phyloP scores from a whole-genome alignment of 768 basidiomycete species.

The Mycena vulgaris region DNA sequence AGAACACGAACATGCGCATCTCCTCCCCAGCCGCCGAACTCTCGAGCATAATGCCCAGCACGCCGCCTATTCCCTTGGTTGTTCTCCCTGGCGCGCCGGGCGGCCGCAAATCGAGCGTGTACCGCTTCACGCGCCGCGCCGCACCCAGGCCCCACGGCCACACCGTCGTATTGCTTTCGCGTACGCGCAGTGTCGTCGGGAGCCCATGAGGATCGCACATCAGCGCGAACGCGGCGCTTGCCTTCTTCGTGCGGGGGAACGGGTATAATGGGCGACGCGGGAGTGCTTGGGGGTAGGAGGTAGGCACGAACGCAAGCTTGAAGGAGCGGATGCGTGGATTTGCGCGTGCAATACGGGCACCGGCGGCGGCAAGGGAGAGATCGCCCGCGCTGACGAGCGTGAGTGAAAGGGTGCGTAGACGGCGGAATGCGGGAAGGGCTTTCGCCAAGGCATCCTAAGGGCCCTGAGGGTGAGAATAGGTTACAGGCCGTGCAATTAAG shows the following conservation, averaged over 20 bases:
- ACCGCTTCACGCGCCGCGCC: slow-evolving; percentile 54
- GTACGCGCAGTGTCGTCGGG: slow-evolving; percentile 66
- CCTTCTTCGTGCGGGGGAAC: slow-evolving; percentile 59
- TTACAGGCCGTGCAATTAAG: background rate
- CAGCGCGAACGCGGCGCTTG: slow-evolving; percentile 71
- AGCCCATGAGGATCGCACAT: slow-evolving; percentile 76
- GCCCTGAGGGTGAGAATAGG: background rate
- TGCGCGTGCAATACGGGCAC: slow-evolving; percentile 68
- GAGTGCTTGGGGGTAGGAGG: slow-evolving; percentile 64
- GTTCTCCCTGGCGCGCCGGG: slow-evolving; percentile 52
- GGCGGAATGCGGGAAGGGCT: slow-evolving; percentile 71
- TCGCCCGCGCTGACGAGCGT: slow-evolving; percentile 79
- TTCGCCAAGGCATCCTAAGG: slow-evolving; percentile 75
- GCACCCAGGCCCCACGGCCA: slow-evolving; percentile 68
- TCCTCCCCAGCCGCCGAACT: slow-evolving; percentile 78
- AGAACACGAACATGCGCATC: slow-evolving; percentile 72
- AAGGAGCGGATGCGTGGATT: slow-evolving; percentile 80
- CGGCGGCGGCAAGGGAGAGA: slow-evolving; percentile 68
- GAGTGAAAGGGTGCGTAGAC: slow-evolving; percentile 73
- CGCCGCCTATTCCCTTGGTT: slow-evolving; percentile 57
- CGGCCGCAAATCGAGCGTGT: slow-evolving; percentile 59
- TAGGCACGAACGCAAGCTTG: slow-evolving; percentile 75
- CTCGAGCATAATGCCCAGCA: slow-evolving; percentile 67
- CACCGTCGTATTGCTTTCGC: slow-evolving; percentile 62
- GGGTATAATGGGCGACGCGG: slow-evolving; percentile 60